A percentile compares a stretch with the other conserved stretches of the same genome.
Evolutionary conservation across 441 rosid genomes (phyloP).

Genomic region (Jatropha multifida): DNA sequence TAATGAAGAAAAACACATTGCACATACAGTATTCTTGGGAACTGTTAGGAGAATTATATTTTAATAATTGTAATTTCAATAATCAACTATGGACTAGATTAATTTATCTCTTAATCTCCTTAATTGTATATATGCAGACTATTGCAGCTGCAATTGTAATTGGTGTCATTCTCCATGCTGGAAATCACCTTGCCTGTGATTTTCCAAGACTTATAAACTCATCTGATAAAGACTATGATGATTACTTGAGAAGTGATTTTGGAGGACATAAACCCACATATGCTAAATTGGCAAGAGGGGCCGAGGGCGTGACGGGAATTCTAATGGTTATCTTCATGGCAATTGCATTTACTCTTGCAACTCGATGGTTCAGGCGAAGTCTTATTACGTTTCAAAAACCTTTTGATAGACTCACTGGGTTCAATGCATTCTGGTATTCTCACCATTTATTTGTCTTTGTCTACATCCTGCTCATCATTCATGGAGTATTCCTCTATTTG

Average conservation of each 20-base stretch:
- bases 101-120: neutral
- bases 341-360: constrained; percentile 76
- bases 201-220: constrained; percentile 70
- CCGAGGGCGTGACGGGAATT: constrained; percentile 81
- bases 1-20: too few species aligned
- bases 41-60: neutral
- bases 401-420: constrained; percentile 83
- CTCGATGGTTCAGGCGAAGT: constrained; percentile 68
- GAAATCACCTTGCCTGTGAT: constrained; percentile 83
- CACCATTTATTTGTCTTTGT: constrained; percentile 84
- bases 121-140: constrained; percentile 44
- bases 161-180: constrained; percentile 84
- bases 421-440: constrained; percentile 97
- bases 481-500: constrained; percentile 73
- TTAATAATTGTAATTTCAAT: neutral
- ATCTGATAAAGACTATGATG: constrained; percentile 41
- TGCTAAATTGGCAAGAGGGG: constrained; percentile 50
- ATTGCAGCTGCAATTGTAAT: constrained; percentile 77
- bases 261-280: constrained; percentile 70
- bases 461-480: constrained; percentile 74
- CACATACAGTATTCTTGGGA: neutral
- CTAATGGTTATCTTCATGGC: constrained; percentile 70
- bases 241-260: constrained; percentile 34
- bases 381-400: constrained; percentile 76
- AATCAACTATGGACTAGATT: neutral